phyloP scores from a whole-genome alignment of 805 yeast species.

The Wickerhamiella bombiphila region DNA sequence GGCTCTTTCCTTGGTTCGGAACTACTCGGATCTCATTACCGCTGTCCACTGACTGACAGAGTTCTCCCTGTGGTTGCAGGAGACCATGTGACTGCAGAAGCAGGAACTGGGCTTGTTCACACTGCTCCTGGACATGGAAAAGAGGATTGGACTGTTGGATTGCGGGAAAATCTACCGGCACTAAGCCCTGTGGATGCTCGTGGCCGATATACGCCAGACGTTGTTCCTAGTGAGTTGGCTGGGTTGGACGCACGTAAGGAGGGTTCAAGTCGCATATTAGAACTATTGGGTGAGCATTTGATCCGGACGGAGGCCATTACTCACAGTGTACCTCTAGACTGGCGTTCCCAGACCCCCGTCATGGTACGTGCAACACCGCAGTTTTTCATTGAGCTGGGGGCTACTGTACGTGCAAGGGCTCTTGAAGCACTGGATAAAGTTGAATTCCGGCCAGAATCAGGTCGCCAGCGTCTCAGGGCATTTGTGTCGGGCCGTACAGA shows the following conservation, averaged over 20 bases:
- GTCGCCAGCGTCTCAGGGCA: slow-evolving; percentile 52
- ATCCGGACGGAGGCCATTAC: slow-evolving; percentile 35
- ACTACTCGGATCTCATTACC: slow-evolving; percentile 33
- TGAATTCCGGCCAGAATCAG: slow-evolving; percentile 57
- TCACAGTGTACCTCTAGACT: slow-evolving; percentile 92
- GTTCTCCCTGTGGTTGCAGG: slow-evolving; percentile 58
- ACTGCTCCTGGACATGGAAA: slow-evolving; percentile 97
- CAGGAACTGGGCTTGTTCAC: slow-evolving; percentile 95
- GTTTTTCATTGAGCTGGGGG: slow-evolving; percentile 83
- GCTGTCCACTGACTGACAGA: slow-evolving; percentile 37
- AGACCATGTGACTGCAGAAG: slow-evolving; percentile 58
- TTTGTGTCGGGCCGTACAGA: slow-evolving; percentile 70
- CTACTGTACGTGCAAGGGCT: slow-evolving; percentile 46
- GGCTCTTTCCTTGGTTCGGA: slow-evolving; percentile 29
- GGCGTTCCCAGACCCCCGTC: slow-evolving; percentile 95
- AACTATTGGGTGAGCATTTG: slow-evolving; percentile 34
- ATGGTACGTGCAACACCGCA: slow-evolving; percentile 91
- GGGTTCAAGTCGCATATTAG: slow-evolving; percentile 38
- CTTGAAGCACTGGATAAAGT: slow-evolving; percentile 46
- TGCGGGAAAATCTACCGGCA: slow-evolving; percentile 39
- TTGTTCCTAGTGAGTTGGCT: slow-evolving; percentile 34
- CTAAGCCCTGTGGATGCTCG: slow-evolving; percentile 65
- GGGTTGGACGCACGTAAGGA: slow-evolving; percentile 50
- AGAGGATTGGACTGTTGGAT: slow-evolving; percentile 73
- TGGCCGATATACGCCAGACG: slow-evolving; percentile 48